These are phyloP conservation scores for Dactylonectria macrodidyma DNA, from an alignment of 2,329 filamentous ascomycete species.

Conservation along the genomic window DNA sequence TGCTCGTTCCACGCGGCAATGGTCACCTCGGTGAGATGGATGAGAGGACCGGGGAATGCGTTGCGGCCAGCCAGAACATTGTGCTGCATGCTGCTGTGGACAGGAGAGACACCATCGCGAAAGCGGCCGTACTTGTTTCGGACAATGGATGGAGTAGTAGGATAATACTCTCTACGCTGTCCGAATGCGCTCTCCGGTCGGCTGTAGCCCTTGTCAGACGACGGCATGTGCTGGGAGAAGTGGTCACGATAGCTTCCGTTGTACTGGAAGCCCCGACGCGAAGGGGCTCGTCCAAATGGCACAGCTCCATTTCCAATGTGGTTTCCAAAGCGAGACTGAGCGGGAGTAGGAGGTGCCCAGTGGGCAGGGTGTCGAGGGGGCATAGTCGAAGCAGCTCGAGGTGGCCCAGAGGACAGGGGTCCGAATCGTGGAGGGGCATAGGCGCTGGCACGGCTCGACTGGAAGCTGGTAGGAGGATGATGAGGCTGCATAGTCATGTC, in stretches of 20 bases:
- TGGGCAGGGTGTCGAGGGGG: constrained; percentile 36
- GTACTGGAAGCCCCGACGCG: constrained; percentile 51
- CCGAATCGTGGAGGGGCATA: constrained; percentile 51
- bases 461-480: constrained; percentile 47
- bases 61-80: constrained; percentile 39
- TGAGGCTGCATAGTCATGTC: constrained; percentile 34
- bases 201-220: constrained; percentile 40
- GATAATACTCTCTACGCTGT: constrained; percentile 46
- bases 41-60: constrained; percentile 46
- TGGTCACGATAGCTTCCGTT: constrained; percentile 53
- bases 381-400: constrained; percentile 47
- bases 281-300: constrained; percentile 36
- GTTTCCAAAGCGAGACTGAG: constrained; percentile 38
- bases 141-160: constrained; percentile 49
- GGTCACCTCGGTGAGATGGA: constrained; percentile 54
- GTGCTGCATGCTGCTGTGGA: constrained; percentile 30
- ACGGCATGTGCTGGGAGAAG: constrained; percentile 46
- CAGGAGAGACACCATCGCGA: constrained; percentile 45
- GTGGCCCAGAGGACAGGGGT: constrained; percentile 47
- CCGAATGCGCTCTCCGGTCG: constrained; percentile 42
- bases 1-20: constrained; percentile 54
- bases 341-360: constrained; percentile 43
- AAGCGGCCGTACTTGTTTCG: constrained; percentile 51
- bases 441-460: constrained; percentile 39
- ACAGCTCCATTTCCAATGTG: constrained; percentile 29